These are phyloP conservation scores for Pyricularia sp. DNA, from an alignment of 2,329 filamentous ascomycete species.

Conservation along the genomic window DNA sequence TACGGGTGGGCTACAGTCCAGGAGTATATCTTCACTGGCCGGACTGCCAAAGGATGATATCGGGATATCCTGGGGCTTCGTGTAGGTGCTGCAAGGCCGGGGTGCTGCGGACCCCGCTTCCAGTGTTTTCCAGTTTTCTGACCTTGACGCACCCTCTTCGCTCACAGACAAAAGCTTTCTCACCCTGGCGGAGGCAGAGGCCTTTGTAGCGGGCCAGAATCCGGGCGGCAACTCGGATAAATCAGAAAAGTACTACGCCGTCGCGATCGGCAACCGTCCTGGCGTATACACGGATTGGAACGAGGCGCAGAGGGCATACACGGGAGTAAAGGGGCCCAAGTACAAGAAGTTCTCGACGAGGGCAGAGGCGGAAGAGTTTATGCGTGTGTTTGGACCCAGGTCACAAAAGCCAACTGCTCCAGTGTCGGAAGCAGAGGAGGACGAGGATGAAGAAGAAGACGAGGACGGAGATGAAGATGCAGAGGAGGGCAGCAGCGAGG, in stretches of 20 bases:
- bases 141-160: not conserved
- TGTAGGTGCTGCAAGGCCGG: conserved; percentile 43
- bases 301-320: conserved; percentile 63
- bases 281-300: conserved; percentile 59
- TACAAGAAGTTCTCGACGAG: conserved; percentile 61
- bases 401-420: conserved; percentile 29
- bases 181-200: conserved; percentile 64
- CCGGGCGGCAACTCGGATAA: conserved; percentile 26
- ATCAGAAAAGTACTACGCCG: conserved; percentile 46
- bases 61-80: conserved; percentile 52
- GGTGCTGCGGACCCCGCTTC: not conserved
- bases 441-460: conserved; percentile 13
- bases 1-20: conserved; percentile 43
- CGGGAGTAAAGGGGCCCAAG: conserved; percentile 59
- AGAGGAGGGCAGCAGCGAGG: conserved; percentile 15
- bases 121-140: not conserved
- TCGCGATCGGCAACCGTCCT: conserved; percentile 47
- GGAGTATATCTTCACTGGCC: conserved; percentile 54
- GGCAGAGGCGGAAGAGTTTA: conserved; percentile 70
- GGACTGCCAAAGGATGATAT: conserved; percentile 52
- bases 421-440: conserved; percentile 10
- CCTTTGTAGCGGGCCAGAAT: conserved; percentile 59
- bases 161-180: conserved; percentile 69
- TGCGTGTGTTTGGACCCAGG: conserved; percentile 41
- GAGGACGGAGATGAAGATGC: conserved; percentile 15